A percentile compares a stretch with the other conserved stretches of the same genome.
These are phyloP conservation scores for Fusarium sp. DNA, from an alignment of 2,329 filamentous ascomycete species.

Conservation along the genomic window DNA sequence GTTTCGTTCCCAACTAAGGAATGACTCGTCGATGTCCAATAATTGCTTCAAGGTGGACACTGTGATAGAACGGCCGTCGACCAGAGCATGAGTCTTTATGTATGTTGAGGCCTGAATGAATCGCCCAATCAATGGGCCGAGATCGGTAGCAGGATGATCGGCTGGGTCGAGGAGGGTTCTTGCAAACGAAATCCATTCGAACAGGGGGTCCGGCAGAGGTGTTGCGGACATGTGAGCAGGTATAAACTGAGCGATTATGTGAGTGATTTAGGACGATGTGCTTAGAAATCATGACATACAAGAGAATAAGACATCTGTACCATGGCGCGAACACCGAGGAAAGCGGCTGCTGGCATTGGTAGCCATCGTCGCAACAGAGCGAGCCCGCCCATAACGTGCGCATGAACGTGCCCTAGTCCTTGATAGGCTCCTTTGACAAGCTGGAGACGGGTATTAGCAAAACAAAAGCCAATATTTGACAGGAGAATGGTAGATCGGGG, in stretches of 20 bases:
- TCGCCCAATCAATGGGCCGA: constrained; percentile 53
- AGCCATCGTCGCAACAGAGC: constrained; percentile 63
- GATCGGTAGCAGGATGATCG: constrained; percentile 53
- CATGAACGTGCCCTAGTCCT: constrained; percentile 61
- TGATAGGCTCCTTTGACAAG: constrained; percentile 58
- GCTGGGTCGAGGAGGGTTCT: constrained; percentile 46
- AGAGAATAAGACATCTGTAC: constrained; percentile 66
- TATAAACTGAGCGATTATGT: constrained; percentile 51
- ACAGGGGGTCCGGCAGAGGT: constrained; percentile 52
- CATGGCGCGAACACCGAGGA: constrained; percentile 61
- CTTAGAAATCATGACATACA: constrained; percentile 47
- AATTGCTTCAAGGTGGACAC: constrained; percentile 51
- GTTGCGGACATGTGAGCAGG: constrained; percentile 53
- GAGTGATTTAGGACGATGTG: neutral
- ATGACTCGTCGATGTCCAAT: constrained; percentile 51
- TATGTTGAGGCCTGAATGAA: constrained; percentile 53
- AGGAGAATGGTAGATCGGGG: constrained; percentile 1
- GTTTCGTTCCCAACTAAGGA: constrained; percentile 52
- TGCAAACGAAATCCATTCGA: constrained; percentile 55
- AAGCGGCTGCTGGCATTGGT: constrained; percentile 49
- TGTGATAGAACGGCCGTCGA: constrained; percentile 50
- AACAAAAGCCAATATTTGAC: neutral
- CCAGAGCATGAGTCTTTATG: constrained; percentile 46
- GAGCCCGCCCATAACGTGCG: constrained; percentile 67
- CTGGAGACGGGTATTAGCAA: constrained; percentile 41